phyloP scores from a whole-genome alignment of 2,329 filamentous ascomycete species.

The Alternaria sp. region DNA sequence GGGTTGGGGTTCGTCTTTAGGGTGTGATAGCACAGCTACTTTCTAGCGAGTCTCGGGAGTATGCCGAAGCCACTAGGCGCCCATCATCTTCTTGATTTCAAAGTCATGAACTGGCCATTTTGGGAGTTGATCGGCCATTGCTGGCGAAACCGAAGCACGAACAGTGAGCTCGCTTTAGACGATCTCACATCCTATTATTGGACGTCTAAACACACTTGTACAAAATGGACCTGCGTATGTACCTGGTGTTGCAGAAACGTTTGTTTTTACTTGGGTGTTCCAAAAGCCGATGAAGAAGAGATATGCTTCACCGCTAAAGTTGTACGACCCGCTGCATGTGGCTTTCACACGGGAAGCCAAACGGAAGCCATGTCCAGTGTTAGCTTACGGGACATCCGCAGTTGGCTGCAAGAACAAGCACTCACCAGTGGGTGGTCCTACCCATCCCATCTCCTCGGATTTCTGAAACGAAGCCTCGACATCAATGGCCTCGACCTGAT shows the following conservation, averaged over 20 bases:
- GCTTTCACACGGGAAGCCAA: conserved; percentile 27
- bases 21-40: conserved; percentile 9
- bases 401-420: conserved; percentile 24
- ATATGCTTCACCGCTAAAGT: conserved; percentile 43
- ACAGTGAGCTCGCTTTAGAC: not conserved
- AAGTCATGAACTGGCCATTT: not conserved
- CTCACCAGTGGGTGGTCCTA: conserved; percentile 18
- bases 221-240: conserved; percentile 4
- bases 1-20: conserved; percentile 6
- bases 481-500: conserved; percentile 20
- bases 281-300: conserved; percentile 11
- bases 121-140: conserved; percentile 11
- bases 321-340: conserved; percentile 41
- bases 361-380: conserved; percentile 25
- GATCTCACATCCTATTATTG: conserved; percentile 8
- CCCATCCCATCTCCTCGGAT: conserved; percentile 30
- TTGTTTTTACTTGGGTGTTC: conserved; percentile 18
- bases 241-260: conserved; percentile 4
- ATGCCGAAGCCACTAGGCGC: conserved; percentile 15
- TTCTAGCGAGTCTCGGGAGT: conserved; percentile 6
- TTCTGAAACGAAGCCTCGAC: conserved; percentile 39
- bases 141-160: conserved; percentile 9
- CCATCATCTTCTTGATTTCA: conserved; percentile 12
- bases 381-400: conserved; percentile 17
- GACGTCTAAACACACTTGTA: conserved; percentile 5